These are phyloP conservation scores for Sphaerulina populicola DNA, from an alignment of 2,329 filamentous ascomycete species.

Conservation along the genomic window DNA sequence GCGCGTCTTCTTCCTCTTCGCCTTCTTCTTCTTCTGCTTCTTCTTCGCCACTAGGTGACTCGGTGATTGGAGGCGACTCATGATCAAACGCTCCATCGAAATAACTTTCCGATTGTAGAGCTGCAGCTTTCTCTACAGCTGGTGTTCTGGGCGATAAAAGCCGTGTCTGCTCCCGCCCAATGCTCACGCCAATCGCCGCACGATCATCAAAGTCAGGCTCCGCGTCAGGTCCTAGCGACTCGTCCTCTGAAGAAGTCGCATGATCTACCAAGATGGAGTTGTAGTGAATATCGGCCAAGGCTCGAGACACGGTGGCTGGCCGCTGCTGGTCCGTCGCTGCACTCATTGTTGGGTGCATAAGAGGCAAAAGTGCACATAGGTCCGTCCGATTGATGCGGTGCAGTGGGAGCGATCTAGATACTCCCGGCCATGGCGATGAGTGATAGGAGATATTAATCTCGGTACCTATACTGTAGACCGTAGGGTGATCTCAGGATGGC, in stretches of 20 bases:
- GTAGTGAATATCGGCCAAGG: constrained; percentile 38
- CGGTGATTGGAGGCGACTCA: neutral
- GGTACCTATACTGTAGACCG: neutral
- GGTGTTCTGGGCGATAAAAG: constrained; percentile 51
- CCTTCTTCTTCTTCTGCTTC: neutral
- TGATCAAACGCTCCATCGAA: constrained; percentile 31
- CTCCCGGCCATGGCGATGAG: neutral
- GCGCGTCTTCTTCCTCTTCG: neutral
- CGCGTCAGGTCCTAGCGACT: constrained; percentile 24
- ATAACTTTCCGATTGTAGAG: constrained; percentile 42
- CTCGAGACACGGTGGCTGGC: constrained; percentile 21
- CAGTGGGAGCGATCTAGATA: neutral
- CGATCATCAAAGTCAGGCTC: constrained; percentile 35
- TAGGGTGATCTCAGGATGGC: neutral
- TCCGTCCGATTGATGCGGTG: neutral
- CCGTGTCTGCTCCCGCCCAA: constrained; percentile 49
- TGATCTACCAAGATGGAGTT: constrained; percentile 33
- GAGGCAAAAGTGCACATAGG: neutral
- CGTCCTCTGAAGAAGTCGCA: constrained; percentile 41
- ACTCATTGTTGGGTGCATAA: neutral
- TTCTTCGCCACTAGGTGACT: constrained; percentile 8
- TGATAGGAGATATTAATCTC: neutral
- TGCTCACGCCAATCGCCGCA: constrained; percentile 51
- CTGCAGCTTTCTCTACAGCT: constrained; percentile 51
- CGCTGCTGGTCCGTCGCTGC: neutral